A percentile compares a stretch with the other conserved stretches of the same genome.
phyloP scores from a whole-genome alignment of 192 early-diverging fungal species.

The Podila minutissima region DNA sequence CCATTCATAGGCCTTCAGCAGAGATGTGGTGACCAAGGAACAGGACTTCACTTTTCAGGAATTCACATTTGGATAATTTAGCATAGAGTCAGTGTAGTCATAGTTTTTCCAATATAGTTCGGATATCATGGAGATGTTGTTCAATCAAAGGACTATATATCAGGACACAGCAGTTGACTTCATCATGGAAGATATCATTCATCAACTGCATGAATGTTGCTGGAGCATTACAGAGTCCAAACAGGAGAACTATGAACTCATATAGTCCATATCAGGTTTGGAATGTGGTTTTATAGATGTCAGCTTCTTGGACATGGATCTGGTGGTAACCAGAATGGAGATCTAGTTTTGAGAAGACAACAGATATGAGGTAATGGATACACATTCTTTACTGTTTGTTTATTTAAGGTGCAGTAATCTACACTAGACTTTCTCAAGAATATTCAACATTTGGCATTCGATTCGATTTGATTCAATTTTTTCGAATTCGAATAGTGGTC shows the following conservation, averaged over 20 bases:
- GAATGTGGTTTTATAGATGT: constrained; percentile 43
- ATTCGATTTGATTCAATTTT: too few species aligned
- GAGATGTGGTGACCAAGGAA: constrained; percentile 24
- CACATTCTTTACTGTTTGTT: constrained; percentile 55
- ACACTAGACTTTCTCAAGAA: too few species aligned
- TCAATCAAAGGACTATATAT: constrained; percentile 2
- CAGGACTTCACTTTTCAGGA: constrained; percentile 8
- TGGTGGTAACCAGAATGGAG: constrained; percentile 55
- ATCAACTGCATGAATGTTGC: constrained; percentile 60
- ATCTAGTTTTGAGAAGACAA: constrained; percentile 59
- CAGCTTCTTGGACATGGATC: constrained; percentile 37
- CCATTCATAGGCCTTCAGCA: neutral
- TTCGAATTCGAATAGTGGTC: too few species aligned
- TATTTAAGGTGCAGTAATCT: constrained; percentile 65
- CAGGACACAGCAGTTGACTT: constrained; percentile 11
- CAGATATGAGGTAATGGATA: constrained; percentile 61
- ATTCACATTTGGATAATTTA: constrained; percentile 27
- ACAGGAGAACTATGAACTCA: constrained; percentile 66
- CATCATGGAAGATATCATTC: constrained; percentile 47
- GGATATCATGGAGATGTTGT: constrained; percentile 32
- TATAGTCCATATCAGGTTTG: constrained; percentile 50
- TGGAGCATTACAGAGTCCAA: constrained; percentile 69
- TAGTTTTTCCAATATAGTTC: constrained; percentile 17
- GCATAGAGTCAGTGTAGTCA: constrained; percentile 15
- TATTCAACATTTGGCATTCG: too few species aligned